Percentiles rank a stretch among this genome's conserved stretches.
These are phyloP conservation scores for Lunularia cruciata DNA, from an alignment of 225 moss, liverwort and hornwort genomes.

Conservation along the genomic window DNA sequence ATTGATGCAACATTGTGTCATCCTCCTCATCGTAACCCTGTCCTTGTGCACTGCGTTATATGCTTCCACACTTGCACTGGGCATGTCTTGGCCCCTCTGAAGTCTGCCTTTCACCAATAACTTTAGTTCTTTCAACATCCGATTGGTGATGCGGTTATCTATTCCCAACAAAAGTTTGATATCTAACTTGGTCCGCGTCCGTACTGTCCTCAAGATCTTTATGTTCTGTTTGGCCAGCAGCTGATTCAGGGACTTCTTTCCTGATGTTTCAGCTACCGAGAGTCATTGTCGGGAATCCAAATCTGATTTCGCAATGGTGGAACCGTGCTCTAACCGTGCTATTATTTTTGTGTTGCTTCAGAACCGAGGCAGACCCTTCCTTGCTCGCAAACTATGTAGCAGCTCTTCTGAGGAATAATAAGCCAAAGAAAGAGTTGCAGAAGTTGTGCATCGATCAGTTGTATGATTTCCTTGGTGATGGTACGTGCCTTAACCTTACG, in stretches of 20 bases:
- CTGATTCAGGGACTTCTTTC: background rate
- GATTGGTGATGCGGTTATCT: too few relatives aligned
- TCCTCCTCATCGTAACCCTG: background rate
- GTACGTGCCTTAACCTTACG: slow-evolving; percentile 43
- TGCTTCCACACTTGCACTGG: background rate
- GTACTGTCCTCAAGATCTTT: slow-evolving; percentile 3
- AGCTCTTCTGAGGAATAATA: slow-evolving; percentile 86
- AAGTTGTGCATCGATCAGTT: slow-evolving; percentile 85
- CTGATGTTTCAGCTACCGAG: background rate
- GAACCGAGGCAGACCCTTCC: slow-evolving; percentile 92
- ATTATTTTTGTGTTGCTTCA: slow-evolving; percentile 41
- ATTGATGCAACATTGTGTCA: background rate
- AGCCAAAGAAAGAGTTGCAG: slow-evolving; percentile 90
- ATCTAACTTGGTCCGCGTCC: background rate
- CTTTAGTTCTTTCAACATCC: too few relatives aligned
- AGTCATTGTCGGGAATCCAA: background rate
- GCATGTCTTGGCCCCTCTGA: background rate
- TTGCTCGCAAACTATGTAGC: slow-evolving; percentile 94
- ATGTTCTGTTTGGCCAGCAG: background rate
- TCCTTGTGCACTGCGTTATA: background rate
- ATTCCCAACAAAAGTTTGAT: background rate
- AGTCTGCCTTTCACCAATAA: background rate
- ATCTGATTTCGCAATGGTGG: background rate
- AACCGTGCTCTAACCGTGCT: background rate
- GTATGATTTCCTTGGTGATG: slow-evolving; percentile 91